Evolutionary conservation across 2,329 filamentous ascomycete genomes (phyloP), one percentile per base, ranked within the genome.

Genomic region (Aspergillus caelatus): DNA sequence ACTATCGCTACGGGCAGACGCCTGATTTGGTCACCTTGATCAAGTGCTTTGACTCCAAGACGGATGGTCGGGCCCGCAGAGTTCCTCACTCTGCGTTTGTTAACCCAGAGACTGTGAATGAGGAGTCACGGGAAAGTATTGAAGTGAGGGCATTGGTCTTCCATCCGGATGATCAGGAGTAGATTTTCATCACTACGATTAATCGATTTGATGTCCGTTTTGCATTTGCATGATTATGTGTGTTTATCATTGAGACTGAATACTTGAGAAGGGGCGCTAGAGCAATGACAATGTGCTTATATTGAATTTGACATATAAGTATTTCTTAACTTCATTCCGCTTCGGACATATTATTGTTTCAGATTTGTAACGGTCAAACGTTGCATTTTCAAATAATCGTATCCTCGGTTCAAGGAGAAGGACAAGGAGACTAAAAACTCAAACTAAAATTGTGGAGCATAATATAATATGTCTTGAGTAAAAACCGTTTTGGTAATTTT

Each of bases 1-100:
- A 82, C 70, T 88, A 85, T 72, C 79, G 84, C 64, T 79, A 79
- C 55, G 79, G 78, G 1, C 81, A 87, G 70, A 79, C 77, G 0
- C 84, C 85, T 0, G 78, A 83, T 4, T 81, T 89, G 75, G 83
- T 85, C 4, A 78, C 86, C 3, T 69, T 89, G 50, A 86, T 89
- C 74, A 89, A 89, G 73, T 88, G 85, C 69, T 89, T 84, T 70
- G 87, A 89, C 72, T 85, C 79, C 30, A 85, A 86, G 78, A 77
- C 77, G 28, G 85, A 87, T 71, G 85, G 84, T 0, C 74, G 83
- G 30, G 83, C 85, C 7, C 78, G 84, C 11, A 72, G 84, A 4
- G 81, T 85, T 36, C 85, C 85, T n/a, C 86, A 88, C 68, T 81
- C 81, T 7, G 83, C 85, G 2, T 88, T 89, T 77, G 75, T 75